Percentiles rank a stretch among this genome's conserved stretches.
phyloP scores from a whole-genome alignment of 805 yeast species.

The Isabelozyma gotoi region DNA sequence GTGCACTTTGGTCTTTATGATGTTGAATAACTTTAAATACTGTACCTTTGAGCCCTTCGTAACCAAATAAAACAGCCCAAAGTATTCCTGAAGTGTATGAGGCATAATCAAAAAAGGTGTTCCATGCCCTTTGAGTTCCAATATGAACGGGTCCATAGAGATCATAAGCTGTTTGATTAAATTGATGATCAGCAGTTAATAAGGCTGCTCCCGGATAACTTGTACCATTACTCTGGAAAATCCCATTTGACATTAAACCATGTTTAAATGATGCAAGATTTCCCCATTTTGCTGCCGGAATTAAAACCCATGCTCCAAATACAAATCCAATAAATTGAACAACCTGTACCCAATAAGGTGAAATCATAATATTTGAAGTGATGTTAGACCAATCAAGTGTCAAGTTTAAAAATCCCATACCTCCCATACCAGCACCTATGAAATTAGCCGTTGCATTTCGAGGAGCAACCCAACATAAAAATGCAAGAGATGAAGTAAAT shows the following conservation, averaged over 20 bases:
- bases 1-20: background rate
- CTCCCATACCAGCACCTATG: conserved; percentile 48
- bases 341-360: conserved; percentile 49
- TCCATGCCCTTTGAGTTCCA: conserved; percentile 46
- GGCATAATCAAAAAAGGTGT: conserved; percentile 49
- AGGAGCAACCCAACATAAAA: conserved; percentile 48
- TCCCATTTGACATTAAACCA: conserved; percentile 47
- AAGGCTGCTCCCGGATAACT: conserved; percentile 39
- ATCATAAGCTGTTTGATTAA: conserved; percentile 43
- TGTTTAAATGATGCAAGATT: conserved; percentile 19
- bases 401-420: conserved; percentile 45
- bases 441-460: conserved; percentile 35
- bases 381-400: conserved; percentile 51
- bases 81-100: conserved; percentile 44
- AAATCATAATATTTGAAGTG: conserved; percentile 45
- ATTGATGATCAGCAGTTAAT: conserved; percentile 33
- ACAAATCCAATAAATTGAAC: conserved; percentile 45
- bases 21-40: conserved; percentile 8
- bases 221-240: conserved; percentile 33
- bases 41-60: conserved; percentile 15
- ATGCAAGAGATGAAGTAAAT: conserved; percentile 44
- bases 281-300: conserved; percentile 47
- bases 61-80: conserved; percentile 39
- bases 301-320: conserved; percentile 42
- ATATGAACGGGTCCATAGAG: conserved; percentile 41